Evolutionary conservation across 2,329 filamentous ascomycete species (phyloP), one percentile per base, ranked within the genome.

Genomic region (Nectriaceae sp.): DNA sequence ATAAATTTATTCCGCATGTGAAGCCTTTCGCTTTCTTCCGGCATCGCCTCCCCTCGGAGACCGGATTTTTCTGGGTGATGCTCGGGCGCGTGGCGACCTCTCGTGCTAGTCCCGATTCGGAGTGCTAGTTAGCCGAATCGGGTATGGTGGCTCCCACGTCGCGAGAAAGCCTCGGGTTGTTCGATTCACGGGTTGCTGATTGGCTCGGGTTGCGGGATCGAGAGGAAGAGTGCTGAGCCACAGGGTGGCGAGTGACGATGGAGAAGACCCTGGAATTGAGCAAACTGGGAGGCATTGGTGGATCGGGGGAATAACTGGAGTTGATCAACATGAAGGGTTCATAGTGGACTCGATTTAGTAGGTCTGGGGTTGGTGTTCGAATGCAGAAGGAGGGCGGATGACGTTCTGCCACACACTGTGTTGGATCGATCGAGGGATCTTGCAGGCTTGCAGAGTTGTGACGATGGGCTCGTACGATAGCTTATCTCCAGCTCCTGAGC

Each of bases 81-180:
- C 33, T 16, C 42, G 60, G 52, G 46, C 55, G 57, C 59, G 47
- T 49, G 48, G 48, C 55, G 53, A 51, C 41, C 24, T 13, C 3
- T 3, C 19, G 6, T 5, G 24, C 55, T 56, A 56, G 26, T 4
- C 52, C 52, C 22, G 40, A 52, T 61, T 35, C 36, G 42, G 44
- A 5, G 5, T 2, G 0, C 0, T 0, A 1, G 11, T 50, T 61
- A 61, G 40, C 58, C 24, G 4, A 3, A 21, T 44, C 3, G 1
- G 36, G 60, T 2, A 55, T 52, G 39, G 56, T 38, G n/a, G 5
- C 4, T 15, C 36, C 44, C 35, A 49, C 40, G 42, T 45, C 49
- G 63, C 63, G 63, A 65, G 60, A 65, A 65, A 65, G 54, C 61
- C 41, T 63, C 63, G 63, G 61, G 55, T 53, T 45, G 22, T 33